Evolutionary conservation across 352 stramenopile species (phyloP), one percentile per base, ranked within the genome.

Genomic region (Phytophthora ohioensis): DNA sequence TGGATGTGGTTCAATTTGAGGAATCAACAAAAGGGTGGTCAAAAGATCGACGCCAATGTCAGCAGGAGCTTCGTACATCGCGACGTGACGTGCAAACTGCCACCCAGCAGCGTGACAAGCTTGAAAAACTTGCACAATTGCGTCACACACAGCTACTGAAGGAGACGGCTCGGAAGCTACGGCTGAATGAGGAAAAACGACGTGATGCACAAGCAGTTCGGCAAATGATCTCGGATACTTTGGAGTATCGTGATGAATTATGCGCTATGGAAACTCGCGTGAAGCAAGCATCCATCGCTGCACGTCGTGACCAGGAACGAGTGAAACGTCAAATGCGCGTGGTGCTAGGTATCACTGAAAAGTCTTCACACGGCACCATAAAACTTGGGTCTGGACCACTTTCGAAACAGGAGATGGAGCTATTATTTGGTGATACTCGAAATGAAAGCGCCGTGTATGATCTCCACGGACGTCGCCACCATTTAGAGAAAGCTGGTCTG

Each of bases 161-260:
- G 57, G 63, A 73, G 2, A 66, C 60, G 8, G 56, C 69, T 10
- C 43, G 31, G 3, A 68, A 68, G 46, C 6, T 72, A 21, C 60
- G 57, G 6, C 11, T 15, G 45, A 75, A 70, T 12, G 54, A 71
- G 11, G 71, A 82, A 51, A 81, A 66, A 17, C 80, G 75, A 15
- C 73, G 65, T 30, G 82, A 88, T 56, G 64, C 87, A 3, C 67
- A 75, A n/a, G 67, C 70, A 3, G 83, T 87, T 36, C 74, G 78
- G n/a, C 80, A 88, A 15, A 35, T 84, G 43, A 65, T 87, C 21
- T 60, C 75, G 8, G 78, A 91, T 49, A 82, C 83, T 4, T 65
- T 91, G 34, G 85, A 93, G 58, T 89, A 83, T 47, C 83, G 87
- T 45, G 69, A 80, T 32, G 76, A 91, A 4, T 32, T 76, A 3